A percentile compares a stretch with the other conserved stretches of the same genome.
These are phyloP conservation scores for Kuraishia cidri DNA, from an alignment of 805 yeast species.

Conservation along the genomic window DNA sequence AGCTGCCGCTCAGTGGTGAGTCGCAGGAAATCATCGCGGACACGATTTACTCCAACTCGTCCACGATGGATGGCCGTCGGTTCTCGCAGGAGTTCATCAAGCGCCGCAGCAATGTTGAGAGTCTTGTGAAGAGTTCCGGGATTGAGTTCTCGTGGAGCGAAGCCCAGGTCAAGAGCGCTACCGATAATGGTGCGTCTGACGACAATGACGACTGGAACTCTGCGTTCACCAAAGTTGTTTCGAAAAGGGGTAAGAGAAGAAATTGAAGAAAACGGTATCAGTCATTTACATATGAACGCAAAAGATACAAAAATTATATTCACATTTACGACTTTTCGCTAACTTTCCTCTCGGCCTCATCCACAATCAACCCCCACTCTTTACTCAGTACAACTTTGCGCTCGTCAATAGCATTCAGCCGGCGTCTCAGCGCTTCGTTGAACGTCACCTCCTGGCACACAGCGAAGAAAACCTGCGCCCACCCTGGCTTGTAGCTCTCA, in stretches of 20 bases:
- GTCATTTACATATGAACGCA: neutral
- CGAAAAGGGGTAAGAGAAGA: slow-evolving; percentile 44
- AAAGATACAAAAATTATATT: neutral
- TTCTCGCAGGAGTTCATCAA: slow-evolving; percentile 87
- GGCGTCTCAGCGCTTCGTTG: slow-evolving; percentile 83
- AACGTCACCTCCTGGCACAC: slow-evolving; percentile 84
- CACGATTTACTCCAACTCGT: slow-evolving; percentile 79
- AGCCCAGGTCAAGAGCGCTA: slow-evolving; percentile 27
- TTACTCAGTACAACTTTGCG: slow-evolving; percentile 24
- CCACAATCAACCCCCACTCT: slow-evolving; percentile 18
- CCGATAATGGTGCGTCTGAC: slow-evolving; percentile 10
- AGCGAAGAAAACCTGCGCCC: slow-evolving; percentile 72
- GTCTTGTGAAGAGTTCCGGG: slow-evolving; percentile 28
- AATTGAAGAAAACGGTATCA: neutral
- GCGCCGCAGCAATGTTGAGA: slow-evolving; percentile 68
- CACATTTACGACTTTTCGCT: neutral
- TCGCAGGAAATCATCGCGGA: slow-evolving; percentile 84
- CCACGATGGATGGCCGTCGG: slow-evolving; percentile 90
- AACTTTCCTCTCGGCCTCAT: slow-evolving; percentile 3
- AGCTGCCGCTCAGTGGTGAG: slow-evolving; percentile 70
- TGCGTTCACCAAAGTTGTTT: slow-evolving; percentile 44
- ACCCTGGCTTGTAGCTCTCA: slow-evolving; percentile 62
- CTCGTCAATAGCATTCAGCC: slow-evolving; percentile 39
- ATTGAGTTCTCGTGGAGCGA: slow-evolving; percentile 61
- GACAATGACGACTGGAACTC: slow-evolving; percentile 45